Evolutionary conservation across 2,329 filamentous ascomycete species (phyloP).

Genomic region (Tympanopsis confertula): DNA sequence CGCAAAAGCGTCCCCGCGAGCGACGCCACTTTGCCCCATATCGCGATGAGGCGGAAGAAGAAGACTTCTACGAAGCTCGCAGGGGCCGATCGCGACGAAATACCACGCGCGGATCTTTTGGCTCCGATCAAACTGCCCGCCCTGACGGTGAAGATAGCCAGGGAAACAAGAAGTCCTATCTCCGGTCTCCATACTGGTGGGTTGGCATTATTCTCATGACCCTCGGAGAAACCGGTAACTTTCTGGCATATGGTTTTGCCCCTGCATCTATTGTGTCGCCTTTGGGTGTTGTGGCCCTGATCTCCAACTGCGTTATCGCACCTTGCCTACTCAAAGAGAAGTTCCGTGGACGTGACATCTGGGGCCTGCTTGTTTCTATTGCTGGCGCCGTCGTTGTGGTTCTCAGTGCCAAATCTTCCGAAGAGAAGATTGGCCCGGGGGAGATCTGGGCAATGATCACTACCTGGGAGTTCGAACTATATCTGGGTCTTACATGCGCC

Average conservation of each 20-base stretch:
- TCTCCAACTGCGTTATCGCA: constrained; percentile 94
- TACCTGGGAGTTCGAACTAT: constrained; percentile 79
- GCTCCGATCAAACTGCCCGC: constrained; percentile 26
- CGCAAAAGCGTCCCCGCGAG: too few relatives aligned
- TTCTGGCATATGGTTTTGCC: constrained; percentile 92
- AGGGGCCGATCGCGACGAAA: constrained; percentile 23
- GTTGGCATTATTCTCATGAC: constrained; percentile 84
- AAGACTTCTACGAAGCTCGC: constrained; percentile 17
- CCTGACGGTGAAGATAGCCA: constrained; percentile 18
- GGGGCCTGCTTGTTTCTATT: constrained; percentile 79
- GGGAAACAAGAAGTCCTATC: constrained; percentile 55
- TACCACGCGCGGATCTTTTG: constrained; percentile 38
- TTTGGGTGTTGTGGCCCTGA: constrained; percentile 86
- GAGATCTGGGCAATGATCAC: constrained; percentile 86
- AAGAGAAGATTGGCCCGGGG: constrained; percentile 80
- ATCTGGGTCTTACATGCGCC: constrained; percentile 63
- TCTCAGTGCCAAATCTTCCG: constrained; percentile 75
- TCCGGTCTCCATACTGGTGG: constrained; percentile 95
- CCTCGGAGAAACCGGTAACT: constrained; percentile 87
- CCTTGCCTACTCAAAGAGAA: constrained; percentile 85
- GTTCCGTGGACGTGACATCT: constrained; percentile 74
- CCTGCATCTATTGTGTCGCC: constrained; percentile 95
- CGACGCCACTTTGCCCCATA: too few relatives aligned
- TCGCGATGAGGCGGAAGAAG: not conserved
- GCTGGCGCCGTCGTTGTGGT: constrained; percentile 85